Percentiles rank a stretch among this genome's conserved stretches.
Conservation (phyloP, 192 early-diverging fungal species). For the Coemansia furcata region DNA sequence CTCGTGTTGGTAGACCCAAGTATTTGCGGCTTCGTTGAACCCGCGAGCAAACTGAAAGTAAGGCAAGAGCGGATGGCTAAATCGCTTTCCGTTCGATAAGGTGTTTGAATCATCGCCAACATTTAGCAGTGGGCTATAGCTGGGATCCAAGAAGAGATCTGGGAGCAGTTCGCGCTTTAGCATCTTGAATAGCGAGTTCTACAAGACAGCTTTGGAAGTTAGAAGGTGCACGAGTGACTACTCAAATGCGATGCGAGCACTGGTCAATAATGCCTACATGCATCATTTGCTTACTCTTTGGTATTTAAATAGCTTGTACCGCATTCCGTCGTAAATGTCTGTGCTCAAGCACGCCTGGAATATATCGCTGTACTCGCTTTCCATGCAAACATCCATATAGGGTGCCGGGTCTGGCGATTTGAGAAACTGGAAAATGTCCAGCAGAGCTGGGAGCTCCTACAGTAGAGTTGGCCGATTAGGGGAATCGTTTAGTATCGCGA, state of each 20-base stretch:
- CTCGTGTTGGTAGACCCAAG: conserved; percentile 26
- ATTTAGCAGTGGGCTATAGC: conserved; percentile 32
- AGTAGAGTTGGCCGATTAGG: not conserved
- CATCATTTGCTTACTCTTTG: conserved; percentile 44
- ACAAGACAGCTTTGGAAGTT: not conserved
- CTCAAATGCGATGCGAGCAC: not conserved
- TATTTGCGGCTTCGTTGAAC: conserved; percentile 27
- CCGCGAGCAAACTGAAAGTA: conserved; percentile 43
- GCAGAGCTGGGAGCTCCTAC: conserved; percentile 32
- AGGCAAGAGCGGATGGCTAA: conserved; percentile 31
- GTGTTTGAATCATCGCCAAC: conserved; percentile 10
- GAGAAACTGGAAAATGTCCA: conserved; percentile 44
- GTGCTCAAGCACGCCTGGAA: conserved; percentile 29
- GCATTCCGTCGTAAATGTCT: conserved; percentile 35
- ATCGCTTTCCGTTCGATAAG: not conserved
- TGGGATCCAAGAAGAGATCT: conserved; percentile 54
- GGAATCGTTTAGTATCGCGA: not conserved
- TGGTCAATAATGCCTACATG: not conserved
- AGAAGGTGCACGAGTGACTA: not conserved
- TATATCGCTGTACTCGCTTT: conserved; percentile 38
- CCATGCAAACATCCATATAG: conserved; percentile 24
- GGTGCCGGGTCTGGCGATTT: conserved; percentile 39
- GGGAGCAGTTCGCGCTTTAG: conserved; percentile 65
- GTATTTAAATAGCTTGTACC: conserved; percentile 57
- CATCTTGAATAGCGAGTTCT: conserved; percentile 70